These are phyloP conservation scores for Blastocystis sp. DNA, from an alignment of 352 stramenopile genomes.

Conservation along the genomic window DNA sequence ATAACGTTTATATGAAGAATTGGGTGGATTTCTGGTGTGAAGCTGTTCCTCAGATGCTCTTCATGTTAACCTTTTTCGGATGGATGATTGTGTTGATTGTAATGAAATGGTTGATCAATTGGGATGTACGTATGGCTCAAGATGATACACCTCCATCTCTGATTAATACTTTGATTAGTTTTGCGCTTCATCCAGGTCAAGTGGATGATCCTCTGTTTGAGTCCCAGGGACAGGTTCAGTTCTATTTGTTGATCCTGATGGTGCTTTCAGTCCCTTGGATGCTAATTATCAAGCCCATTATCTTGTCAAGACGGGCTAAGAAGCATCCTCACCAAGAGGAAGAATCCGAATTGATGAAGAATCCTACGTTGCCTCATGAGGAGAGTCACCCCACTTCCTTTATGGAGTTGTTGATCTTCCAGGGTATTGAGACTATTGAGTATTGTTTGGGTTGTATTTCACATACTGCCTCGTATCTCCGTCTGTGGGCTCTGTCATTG, in stretches of 20 bases:
- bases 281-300: conserved; percentile 85
- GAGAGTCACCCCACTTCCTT: conserved; percentile 82
- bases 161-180: conserved; percentile 97
- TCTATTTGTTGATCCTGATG: conserved; percentile 83
- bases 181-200: conserved; percentile 83
- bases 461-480: conserved; percentile 97
- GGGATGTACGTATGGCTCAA: conserved; percentile 83
- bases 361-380: conserved; percentile 65
- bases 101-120: conserved; percentile 97
- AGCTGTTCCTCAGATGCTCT: conserved; percentile 91
- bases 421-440: conserved; percentile 92
- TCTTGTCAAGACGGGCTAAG: conserved; percentile 78
- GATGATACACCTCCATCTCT: conserved; percentile 83
- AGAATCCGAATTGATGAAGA: conserved; percentile 65
- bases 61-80: conserved; percentile 88
- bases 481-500: conserved; percentile 94
- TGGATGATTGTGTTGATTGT: conserved; percentile 99
- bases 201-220: conserved; percentile 75
- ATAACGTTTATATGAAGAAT: conserved; percentile 89
- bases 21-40: conserved; percentile 87
- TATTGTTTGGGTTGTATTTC: conserved; percentile 98
- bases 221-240: conserved; percentile 69
- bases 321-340: conserved; percentile 68
- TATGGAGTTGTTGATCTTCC: conserved; percentile 93
- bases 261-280: conserved; percentile 90